These are phyloP conservation scores for Wickerhamomyces rabaulensis DNA, from an alignment of 805 yeast species.

Conservation along the genomic window DNA sequence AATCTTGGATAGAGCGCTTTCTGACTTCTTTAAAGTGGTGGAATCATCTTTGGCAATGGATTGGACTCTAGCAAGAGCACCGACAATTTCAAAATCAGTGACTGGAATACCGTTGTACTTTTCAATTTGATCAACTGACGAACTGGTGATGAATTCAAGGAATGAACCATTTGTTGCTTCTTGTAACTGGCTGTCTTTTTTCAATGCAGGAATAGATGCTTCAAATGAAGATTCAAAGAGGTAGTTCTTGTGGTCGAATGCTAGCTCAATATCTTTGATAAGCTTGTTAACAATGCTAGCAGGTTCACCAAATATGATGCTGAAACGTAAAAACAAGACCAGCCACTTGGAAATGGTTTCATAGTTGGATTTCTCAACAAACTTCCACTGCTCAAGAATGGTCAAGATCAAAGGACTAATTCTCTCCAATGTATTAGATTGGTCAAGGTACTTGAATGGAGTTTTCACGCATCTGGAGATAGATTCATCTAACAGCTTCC, in stretches of 20 bases:
- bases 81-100: slow-evolving; percentile 43
- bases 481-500: slow-evolving; percentile 71
- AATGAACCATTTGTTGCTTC: slow-evolving; percentile 23
- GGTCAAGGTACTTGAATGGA: slow-evolving; percentile 83
- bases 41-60: slow-evolving; percentile 25
- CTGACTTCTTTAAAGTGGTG: slow-evolving; percentile 18
- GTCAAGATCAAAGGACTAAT: slow-evolving; percentile 56
- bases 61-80: slow-evolving; percentile 35
- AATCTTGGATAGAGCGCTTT: slow-evolving; percentile 29
- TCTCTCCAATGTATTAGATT: slow-evolving; percentile 27
- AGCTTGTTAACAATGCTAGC: slow-evolving; percentile 7
- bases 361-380: slow-evolving; percentile 32
- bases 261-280: slow-evolving; percentile 11
- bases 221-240: slow-evolving; percentile 16
- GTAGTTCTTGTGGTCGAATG: slow-evolving; percentile 18
- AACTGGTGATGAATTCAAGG: slow-evolving; percentile 30
- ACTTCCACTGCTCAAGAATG: slow-evolving; percentile 66
- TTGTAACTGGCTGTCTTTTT: slow-evolving; percentile 11
- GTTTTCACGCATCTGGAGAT: slow-evolving; percentile 63
- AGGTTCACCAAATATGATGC: slow-evolving; percentile 58
- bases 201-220: slow-evolving; percentile 5
- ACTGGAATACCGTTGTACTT: slow-evolving; percentile 33
- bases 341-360: slow-evolving; percentile 43
- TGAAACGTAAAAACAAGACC: slow-evolving; percentile 38
- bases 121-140: slow-evolving; percentile 25